Evolutionary conservation across 306 rosid species (phyloP).

Genomic region (Cyamopsis tetragonoloba): DNA sequence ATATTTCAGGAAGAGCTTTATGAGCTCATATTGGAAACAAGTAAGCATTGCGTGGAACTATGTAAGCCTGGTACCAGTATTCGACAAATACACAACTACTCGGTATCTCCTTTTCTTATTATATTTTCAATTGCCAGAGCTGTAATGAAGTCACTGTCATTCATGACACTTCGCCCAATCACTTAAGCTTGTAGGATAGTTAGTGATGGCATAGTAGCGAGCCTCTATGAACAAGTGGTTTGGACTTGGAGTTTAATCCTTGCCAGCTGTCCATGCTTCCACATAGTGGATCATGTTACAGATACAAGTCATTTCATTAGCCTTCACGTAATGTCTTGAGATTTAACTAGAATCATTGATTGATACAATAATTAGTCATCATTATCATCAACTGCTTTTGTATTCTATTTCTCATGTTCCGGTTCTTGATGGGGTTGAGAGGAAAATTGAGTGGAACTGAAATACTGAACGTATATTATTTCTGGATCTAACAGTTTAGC

Average conservation of each 20-base stretch:
- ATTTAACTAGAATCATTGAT: background rate
- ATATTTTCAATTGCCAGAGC: background rate
- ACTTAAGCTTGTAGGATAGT: constrained; percentile 5
- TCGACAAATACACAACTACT: constrained; percentile 68
- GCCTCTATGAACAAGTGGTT: background rate
- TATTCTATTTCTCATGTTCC: background rate
- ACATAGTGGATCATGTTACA: background rate
- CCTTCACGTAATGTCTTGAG: background rate
- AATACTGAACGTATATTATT: background rate
- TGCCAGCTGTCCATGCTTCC: background rate
- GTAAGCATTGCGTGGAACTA: constrained; percentile 73
- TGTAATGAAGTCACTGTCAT: background rate
- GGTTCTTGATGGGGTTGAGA: background rate
- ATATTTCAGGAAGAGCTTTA: constrained; percentile 82
- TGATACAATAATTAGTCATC: background rate
- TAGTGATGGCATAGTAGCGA: background rate
- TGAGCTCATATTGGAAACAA: constrained; percentile 75
- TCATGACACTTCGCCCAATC: background rate
- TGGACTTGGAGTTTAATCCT: background rate
- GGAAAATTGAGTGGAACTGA: background rate
- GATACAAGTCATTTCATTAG: background rate
- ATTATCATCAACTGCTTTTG: background rate
- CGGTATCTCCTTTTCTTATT: constrained; percentile 47
- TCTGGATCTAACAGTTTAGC: constrained; percentile 22
- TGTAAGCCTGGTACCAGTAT: constrained; percentile 86